phyloP scores from a whole-genome alignment of 805 yeast species.

The Candida railenensis region DNA sequence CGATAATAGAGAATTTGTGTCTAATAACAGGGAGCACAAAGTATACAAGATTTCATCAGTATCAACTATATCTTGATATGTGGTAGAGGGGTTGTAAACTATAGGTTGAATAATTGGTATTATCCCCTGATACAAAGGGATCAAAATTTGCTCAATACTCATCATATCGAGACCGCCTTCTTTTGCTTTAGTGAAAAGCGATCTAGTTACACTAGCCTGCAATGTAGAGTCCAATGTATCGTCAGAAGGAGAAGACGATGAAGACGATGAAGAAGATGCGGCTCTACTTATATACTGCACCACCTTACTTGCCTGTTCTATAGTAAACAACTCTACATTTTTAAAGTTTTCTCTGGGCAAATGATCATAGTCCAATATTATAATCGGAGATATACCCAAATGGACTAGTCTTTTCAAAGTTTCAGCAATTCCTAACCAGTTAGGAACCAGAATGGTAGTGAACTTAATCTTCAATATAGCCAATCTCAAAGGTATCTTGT shows the following conservation, averaged over 20 bases:
- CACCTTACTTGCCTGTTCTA: constrained; percentile 29
- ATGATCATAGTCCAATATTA: constrained; percentile 53
- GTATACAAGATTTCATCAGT: constrained; percentile 23
- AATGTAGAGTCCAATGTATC: constrained; percentile 19
- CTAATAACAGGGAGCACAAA: constrained; percentile 24
- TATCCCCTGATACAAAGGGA: constrained; percentile 44
- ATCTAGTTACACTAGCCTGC: constrained; percentile 25
- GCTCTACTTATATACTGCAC: constrained; percentile 21
- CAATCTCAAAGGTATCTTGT: constrained; percentile 46
- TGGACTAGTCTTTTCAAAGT: constrained; percentile 55
- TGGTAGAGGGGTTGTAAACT: constrained; percentile 32
- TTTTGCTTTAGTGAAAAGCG: constrained; percentile 19
- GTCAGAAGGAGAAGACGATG: background rate
- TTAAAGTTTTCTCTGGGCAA: constrained; percentile 27
- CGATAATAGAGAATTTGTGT: constrained; percentile 35
- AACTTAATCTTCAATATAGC: constrained; percentile 57
- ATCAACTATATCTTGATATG: constrained; percentile 24
- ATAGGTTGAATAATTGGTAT: constrained; percentile 70
- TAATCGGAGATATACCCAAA: constrained; percentile 73
- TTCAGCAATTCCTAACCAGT: constrained; percentile 49
- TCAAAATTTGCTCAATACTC: constrained; percentile 27
- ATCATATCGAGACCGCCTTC: background rate
- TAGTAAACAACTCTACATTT: constrained; percentile 28
- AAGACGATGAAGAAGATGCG: background rate
- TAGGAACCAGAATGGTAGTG: constrained; percentile 25